Evolutionary conservation across 805 yeast genomes (phyloP).

Genomic region (Pichia rugopelliculosa): DNA sequence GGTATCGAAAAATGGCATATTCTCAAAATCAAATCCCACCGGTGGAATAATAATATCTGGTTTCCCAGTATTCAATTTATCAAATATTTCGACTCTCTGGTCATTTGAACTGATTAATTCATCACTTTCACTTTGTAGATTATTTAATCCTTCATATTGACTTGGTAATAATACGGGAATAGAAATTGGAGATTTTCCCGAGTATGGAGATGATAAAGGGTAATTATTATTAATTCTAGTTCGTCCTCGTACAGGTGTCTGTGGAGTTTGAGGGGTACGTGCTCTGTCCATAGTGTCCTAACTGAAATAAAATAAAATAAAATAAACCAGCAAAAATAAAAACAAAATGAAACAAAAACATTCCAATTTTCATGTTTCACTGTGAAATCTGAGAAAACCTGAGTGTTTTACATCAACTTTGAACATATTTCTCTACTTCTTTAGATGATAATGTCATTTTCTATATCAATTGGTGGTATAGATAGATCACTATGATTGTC

Average conservation of each 20-base stretch:
- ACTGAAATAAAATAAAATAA: neutral
- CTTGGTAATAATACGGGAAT: conserved; percentile 7
- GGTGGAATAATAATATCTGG: neutral
- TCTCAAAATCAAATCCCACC: conserved; percentile 6
- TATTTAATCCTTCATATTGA: neutral
- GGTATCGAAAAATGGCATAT: conserved; percentile 20
- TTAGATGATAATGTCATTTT: no score
- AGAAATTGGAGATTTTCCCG: conserved; percentile 11
- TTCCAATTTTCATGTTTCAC: no score
- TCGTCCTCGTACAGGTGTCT: neutral
- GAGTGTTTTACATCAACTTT: no score
- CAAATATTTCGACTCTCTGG: conserved; percentile 3
- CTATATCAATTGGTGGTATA: no score
- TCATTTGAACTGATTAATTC: neutral
- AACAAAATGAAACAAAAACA: neutral
- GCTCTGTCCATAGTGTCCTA: neutral
- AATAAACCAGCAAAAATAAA: no score
- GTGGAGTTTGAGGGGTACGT: neutral
- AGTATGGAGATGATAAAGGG: conserved; percentile 12
- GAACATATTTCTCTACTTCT: no score
- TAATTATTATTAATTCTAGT: neutral
- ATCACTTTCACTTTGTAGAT: neutral
- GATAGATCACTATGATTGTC: no score
- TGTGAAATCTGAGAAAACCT: no score
- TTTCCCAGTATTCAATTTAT: neutral